phyloP scores from a whole-genome alignment of 805 yeast species.

The Sugiyamaella boreocaroliniensis region DNA sequence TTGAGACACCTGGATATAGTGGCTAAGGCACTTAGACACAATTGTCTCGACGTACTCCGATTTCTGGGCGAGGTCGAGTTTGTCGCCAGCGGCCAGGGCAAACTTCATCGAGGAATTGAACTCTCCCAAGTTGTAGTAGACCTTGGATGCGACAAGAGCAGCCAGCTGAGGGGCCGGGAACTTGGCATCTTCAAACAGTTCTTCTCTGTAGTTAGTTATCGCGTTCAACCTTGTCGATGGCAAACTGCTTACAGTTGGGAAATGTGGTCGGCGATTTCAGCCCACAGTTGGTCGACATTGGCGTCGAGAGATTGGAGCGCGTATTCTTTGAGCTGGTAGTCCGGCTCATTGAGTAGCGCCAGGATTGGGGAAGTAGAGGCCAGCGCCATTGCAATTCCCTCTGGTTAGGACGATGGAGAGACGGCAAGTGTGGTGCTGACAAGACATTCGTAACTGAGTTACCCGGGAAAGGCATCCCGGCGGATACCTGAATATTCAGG shows the following conservation, averaged over 20 bases:
- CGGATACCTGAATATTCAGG: not conserved
- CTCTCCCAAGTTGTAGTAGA: slow-evolving; percentile 86
- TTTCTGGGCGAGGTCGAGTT: slow-evolving; percentile 65
- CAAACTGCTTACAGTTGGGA: slow-evolving; percentile 47
- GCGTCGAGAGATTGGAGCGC: slow-evolving; percentile 77
- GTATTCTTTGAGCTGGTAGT: slow-evolving; percentile 65
- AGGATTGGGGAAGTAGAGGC: slow-evolving; percentile 88
- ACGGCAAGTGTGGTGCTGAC: not conserved
- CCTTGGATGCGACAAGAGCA: slow-evolving; percentile 88
- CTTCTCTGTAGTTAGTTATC: slow-evolving; percentile 44
- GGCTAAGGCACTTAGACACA: slow-evolving; percentile 85
- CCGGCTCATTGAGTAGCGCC: slow-evolving; percentile 82
- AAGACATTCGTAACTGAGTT: not conserved
- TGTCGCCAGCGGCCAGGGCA: slow-evolving; percentile 76
- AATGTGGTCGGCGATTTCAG: slow-evolving; percentile 89
- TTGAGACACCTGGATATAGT: slow-evolving; percentile 64
- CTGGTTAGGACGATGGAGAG: not conserved
- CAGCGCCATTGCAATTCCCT: slow-evolving; percentile 40
- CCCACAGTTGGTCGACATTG: slow-evolving; percentile 90
- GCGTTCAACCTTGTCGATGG: not conserved
- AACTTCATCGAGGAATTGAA: slow-evolving; percentile 84
- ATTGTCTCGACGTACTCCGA: slow-evolving; percentile 91
- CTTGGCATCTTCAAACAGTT: slow-evolving; percentile 73
- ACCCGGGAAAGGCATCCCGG: not conserved
- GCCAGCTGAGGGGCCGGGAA: slow-evolving; percentile 78